Conservation (phyloP, 306 rosid genomes). For the Cyamopsis tetragonoloba region DNA sequence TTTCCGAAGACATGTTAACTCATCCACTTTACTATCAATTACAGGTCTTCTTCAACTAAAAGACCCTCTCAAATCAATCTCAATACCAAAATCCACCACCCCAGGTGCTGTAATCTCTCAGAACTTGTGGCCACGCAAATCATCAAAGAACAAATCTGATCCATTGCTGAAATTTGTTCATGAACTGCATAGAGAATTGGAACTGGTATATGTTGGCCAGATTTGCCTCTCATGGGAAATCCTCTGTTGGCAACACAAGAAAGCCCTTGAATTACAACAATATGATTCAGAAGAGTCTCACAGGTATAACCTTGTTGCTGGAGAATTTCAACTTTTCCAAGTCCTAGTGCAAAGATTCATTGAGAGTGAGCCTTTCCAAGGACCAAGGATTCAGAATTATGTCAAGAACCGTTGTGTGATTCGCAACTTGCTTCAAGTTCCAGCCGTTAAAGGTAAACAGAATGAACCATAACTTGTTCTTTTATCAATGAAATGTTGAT, state of each 20-base stretch:
- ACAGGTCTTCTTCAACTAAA: slow-evolving; percentile 75
- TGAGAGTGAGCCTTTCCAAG: slow-evolving; percentile 79
- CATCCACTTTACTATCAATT: slow-evolving; percentile 21
- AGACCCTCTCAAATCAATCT: slow-evolving; percentile 41
- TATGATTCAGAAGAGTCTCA: slow-evolving; percentile 28
- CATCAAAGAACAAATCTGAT: slow-evolving; percentile 36
- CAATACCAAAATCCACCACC: slow-evolving; percentile 39
- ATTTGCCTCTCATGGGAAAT: slow-evolving; percentile 96
- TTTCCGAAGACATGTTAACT: too few relatives aligned
- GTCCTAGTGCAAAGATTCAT: slow-evolving; percentile 70
- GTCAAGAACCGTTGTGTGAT: slow-evolving; percentile 67
- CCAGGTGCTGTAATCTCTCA: slow-evolving; percentile 36
- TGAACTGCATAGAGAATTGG: slow-evolving; percentile 70
- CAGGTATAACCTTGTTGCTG: slow-evolving; percentile 63
- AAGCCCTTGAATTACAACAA: slow-evolving; percentile 57
- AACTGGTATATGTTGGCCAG: slow-evolving; percentile 88
- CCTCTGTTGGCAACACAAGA: slow-evolving; percentile 78
- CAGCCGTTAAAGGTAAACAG: slow-evolving; percentile 59
- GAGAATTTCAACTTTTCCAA: slow-evolving; percentile 77
- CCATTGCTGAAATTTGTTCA: slow-evolving; percentile 46
- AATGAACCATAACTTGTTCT: not conserved
- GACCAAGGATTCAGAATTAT: slow-evolving; percentile 68
- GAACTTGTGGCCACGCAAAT: slow-evolving; percentile 51
- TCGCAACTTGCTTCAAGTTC: slow-evolving; percentile 75
- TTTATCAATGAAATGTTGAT: too few relatives aligned